Evolutionary conservation across 179 eudicot species (phyloP), one percentile per base, ranked within the genome.

Genomic region (Silene coronaria): DNA sequence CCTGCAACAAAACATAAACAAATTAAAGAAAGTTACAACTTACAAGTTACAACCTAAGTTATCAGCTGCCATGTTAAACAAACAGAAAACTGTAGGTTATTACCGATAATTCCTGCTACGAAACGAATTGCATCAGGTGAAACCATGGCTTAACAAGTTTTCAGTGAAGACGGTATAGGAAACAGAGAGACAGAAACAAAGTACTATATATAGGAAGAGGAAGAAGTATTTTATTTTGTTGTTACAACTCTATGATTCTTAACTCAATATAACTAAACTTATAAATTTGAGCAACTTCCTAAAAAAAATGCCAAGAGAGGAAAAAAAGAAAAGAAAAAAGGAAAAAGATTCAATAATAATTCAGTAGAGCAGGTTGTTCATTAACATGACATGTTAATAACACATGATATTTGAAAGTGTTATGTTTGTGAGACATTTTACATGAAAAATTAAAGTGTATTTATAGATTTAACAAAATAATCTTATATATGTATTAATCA

Each of bases 61-160:
- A 5, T 22, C 13, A 13, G 10, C 2, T 7, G 17, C 10, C 17
- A 48, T 16, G 0, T 62, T 67, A 30, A 22, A 3, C 1, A 32
- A 66, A 14, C 30, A 2, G 12, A 9, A 28, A 62, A 28, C 4
- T 3, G 8, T 4, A 11, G 13, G 5, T 6, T 23, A 2, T 74
- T 75, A 81, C 84, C 84, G 11, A 81, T 78, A 75, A 81, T 78
- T 23, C 84, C 84, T 30, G 84, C 84, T 5, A 74, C 84, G 27
- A 81, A 78, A 4, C 84, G 81, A 64, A 81, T 65, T 1, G 75
- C 79, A 10, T 16, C 24, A 0, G 70, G 17, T 0, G 81, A 66
- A 70, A 81, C 81, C 84, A 81, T 81, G 74, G 34, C 28, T 46
- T 74, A 30, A n/a, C n/a, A n/a, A 71, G 10, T 26, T 0, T 16